Percentiles rank a stretch among this genome's conserved stretches.
phyloP scores from a whole-genome alignment of 2,329 filamentous ascomycete species.

The Magnaporthiopsis incrustans region DNA sequence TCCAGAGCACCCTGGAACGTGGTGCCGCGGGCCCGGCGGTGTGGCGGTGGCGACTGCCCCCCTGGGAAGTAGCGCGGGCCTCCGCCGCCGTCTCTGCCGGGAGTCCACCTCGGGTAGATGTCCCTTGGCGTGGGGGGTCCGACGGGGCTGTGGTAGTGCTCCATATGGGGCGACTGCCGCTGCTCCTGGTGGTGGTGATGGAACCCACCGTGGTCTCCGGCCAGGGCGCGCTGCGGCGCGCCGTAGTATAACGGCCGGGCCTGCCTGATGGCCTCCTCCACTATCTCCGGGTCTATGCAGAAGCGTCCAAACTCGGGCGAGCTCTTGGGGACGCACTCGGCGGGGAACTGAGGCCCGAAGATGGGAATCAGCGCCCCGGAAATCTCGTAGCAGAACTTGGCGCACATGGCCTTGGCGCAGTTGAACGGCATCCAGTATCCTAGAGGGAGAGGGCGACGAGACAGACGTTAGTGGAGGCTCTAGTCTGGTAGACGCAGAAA shows the following conservation, averaged over 20 bases:
- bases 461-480: constrained; percentile 9
- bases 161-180: not conserved
- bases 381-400: constrained; percentile 82
- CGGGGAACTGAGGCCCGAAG: constrained; percentile 77
- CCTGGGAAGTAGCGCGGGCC: not conserved
- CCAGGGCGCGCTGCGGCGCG: not conserved
- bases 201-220: not conserved
- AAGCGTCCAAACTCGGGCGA: constrained; percentile 58
- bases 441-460: constrained; percentile 26
- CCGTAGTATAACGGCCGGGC: not conserved
- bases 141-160: not conserved
- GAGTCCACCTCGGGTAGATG: not conserved
- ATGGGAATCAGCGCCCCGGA: constrained; percentile 81
- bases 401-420: constrained; percentile 78
- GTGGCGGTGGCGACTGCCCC: not conserved
- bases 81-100: not conserved
- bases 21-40: not conserved
- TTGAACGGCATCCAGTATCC: constrained; percentile 95
- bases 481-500: not conserved
- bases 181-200: not conserved
- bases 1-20: not conserved
- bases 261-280: constrained; percentile 38
- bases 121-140: not conserved
- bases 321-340: constrained; percentile 58
- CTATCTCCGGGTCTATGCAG: constrained; percentile 52